Conservation (phyloP, 805 yeast species). For the Saturnispora silvae region DNA sequence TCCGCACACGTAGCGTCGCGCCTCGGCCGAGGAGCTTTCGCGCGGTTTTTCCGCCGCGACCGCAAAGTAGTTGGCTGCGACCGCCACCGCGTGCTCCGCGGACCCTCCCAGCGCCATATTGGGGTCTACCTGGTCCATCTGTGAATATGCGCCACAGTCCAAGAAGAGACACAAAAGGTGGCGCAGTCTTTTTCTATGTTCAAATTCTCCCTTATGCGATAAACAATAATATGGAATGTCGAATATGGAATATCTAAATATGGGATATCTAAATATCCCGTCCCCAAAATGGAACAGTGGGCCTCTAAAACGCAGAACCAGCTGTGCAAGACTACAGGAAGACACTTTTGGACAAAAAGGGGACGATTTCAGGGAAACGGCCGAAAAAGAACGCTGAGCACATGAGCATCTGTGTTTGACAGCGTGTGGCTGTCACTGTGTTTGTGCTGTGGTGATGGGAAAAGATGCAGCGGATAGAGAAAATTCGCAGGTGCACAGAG, state of each 20-base stretch:
- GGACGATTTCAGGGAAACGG: too few species aligned
- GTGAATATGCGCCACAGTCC: neutral
- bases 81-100: neutral
- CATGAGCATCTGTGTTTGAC: neutral
- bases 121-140: neutral
- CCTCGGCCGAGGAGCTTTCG: neutral
- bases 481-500: too few species aligned
- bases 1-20: constrained; percentile 40
- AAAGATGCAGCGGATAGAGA: too few species aligned
- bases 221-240: too few species aligned
- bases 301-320: too few species aligned
- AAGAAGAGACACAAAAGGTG: neutral
- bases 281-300: too few species aligned
- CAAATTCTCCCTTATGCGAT: constrained; percentile 10
- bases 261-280: too few species aligned
- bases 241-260: too few species aligned
- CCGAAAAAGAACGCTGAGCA: neutral
- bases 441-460: too few species aligned
- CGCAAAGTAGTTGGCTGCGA: neutral
- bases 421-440: too few species aligned
- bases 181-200: neutral
- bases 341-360: too few species aligned
- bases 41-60: neutral
- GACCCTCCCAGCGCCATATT: constrained; percentile 2
- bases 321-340: too few species aligned